Evolutionary conservation across 371 early-diverging fungal species (phyloP), one percentile per base, ranked within the genome.

Genomic region (Actinomortierella wolfii): DNA sequence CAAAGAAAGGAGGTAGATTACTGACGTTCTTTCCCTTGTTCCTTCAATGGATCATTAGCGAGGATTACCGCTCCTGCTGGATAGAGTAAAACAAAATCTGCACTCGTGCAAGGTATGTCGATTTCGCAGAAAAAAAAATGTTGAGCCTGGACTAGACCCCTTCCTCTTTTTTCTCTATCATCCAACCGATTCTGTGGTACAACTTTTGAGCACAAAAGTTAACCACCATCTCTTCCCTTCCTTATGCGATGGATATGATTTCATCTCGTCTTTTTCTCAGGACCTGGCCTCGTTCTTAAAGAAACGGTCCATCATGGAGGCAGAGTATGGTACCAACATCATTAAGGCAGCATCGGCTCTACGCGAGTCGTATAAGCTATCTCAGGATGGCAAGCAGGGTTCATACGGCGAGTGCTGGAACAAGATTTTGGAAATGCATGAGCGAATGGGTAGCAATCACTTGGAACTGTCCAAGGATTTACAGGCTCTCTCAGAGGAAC

Each of bases 381-480:
- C 41, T 9, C 42, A 54, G 23, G 64, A 62, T 13, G 71, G 51
- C 26, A 71, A 71, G 44, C 71, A 71, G 24, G 71, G 89, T 23
- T 66, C 88, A 13, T 89, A 76, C 70, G 85, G 85, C 17, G 81
- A 79, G 24, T 67, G 76, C 34, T 86, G 85, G 85, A 55, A 56
- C n/a, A 76, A 76, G 3, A 78, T 87, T 39, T 67, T 86, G 54
- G 81, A 83, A 52, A 79, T 92, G 40, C 93, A 94, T 75, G 92
- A 91, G 63, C 80, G 81, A 1, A 80, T 93, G 53, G 95, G 89
- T 5, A 86, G 89, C 59, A 85, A 86, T 45, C 76, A 86, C 3
- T 57, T 87, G 6, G 83, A 87, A 52, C 85, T 89, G 64, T 69
- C 91, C 6, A 59, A 75, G 20, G 75, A 80, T 28, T 81, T 92